These are phyloP conservation scores for Eucalyptus pauciflora DNA, from an alignment of 345 rosid genomes.

Conservation along the genomic window DNA sequence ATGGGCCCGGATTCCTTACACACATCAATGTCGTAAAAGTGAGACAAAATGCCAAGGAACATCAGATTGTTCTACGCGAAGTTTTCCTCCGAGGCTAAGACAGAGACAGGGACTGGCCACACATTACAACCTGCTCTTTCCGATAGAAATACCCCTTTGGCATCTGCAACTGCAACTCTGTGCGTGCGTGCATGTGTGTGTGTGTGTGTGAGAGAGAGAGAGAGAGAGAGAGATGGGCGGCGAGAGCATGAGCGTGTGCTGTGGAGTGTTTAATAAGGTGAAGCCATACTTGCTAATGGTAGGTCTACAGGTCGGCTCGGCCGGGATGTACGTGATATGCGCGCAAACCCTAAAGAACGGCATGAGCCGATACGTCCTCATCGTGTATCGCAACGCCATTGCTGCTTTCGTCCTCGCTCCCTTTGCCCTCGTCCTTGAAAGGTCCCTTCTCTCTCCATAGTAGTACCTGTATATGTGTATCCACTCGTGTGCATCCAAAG, in stretches of 20 bases:
- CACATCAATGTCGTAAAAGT: neutral
- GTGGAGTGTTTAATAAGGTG: conserved; percentile 3
- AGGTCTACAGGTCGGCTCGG: conserved; percentile 53
- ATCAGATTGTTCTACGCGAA: neutral
- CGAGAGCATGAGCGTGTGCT: neutral
- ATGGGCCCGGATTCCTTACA: neutral
- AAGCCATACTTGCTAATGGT: conserved; percentile 63
- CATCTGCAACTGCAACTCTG: too few relatives aligned
- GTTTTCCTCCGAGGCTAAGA: neutral
- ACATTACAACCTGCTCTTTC: neutral
- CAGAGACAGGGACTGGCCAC: neutral
- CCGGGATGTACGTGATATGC: conserved; percentile 55
- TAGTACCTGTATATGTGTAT: rapidly evolving
- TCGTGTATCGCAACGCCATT: conserved; percentile 61
- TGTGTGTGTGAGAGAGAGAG: neutral
- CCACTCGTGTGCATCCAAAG: neutral
- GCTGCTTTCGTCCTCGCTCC: conserved; percentile 69
- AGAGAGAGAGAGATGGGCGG: neutral
- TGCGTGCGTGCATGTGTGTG: too few relatives aligned
- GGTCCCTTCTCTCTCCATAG: conserved; percentile 14
- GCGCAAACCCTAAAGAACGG: conserved; percentile 54
- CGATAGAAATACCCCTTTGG: neutral
- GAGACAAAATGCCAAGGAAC: neutral
- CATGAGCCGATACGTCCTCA: conserved; percentile 61
- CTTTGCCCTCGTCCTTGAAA: conserved; percentile 63